phyloP scores from a whole-genome alignment of 164 flowering plant genomes.

The Piper longum region DNA sequence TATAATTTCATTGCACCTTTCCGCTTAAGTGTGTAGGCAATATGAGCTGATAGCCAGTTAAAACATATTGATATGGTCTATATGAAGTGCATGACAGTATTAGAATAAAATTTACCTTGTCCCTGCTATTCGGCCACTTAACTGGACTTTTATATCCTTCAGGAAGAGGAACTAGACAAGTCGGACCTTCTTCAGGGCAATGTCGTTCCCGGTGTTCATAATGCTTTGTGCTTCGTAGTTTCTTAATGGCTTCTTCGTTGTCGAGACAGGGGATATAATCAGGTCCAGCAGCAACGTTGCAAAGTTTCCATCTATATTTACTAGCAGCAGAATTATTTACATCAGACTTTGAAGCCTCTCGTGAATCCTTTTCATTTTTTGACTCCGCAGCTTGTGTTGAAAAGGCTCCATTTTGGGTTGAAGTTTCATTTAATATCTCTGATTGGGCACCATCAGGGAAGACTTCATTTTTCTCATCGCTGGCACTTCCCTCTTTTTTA shows the following conservation, averaged over 20 bases:
- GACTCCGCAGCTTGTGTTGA: conserved; percentile 69
- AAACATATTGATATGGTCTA: background rate
- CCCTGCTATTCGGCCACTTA: conserved; percentile 91
- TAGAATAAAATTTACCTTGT: conserved; percentile 42
- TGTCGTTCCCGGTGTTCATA: conserved; percentile 97
- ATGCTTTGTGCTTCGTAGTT: conserved; percentile 69
- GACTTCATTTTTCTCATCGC: conserved; percentile 19
- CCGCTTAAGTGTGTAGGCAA: no score
- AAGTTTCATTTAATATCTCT: conserved; percentile 47
- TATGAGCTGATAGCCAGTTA: no score
- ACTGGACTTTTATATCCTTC: conserved; percentile 66
- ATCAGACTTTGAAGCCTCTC: conserved; percentile 16
- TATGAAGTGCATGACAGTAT: background rate
- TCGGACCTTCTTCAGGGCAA: conserved; percentile 72
- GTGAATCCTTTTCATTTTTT: conserved; percentile 46
- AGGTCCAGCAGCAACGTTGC: conserved; percentile 74
- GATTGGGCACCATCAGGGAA: conserved; percentile 43
- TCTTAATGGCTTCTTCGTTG: conserved; percentile 60
- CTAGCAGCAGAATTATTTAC: conserved; percentile 10
- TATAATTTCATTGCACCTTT: background rate
- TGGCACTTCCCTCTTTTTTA: conserved; percentile 17
- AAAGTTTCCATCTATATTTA: conserved; percentile 49
- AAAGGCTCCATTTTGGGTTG: conserved; percentile 37
- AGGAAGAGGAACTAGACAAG: conserved; percentile 86
- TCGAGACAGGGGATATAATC: conserved; percentile 98